Conservation (phyloP, 169 alveolate genomes). For the Cryptosporidium ryanae region DNA sequence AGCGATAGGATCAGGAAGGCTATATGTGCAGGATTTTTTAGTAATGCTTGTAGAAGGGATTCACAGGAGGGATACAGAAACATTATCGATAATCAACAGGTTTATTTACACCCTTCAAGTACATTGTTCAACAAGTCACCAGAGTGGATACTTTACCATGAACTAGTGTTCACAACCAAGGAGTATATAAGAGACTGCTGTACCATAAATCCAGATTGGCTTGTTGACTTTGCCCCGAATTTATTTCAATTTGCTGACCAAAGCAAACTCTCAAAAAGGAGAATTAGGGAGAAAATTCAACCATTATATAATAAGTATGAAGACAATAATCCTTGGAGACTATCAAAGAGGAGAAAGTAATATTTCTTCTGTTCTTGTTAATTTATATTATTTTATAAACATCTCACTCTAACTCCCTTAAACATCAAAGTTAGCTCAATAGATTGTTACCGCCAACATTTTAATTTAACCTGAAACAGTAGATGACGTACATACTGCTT, state of each 20-base stretch:
- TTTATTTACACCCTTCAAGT: slow-evolving; percentile 97
- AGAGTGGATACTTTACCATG: slow-evolving; percentile 98
- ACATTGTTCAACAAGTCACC: slow-evolving; percentile 95
- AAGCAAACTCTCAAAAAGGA: slow-evolving; percentile 88
- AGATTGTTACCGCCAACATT: slow-evolving; percentile 37
- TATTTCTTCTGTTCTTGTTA: not conserved
- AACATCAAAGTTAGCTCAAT: not conserved
- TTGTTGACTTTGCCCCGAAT: slow-evolving; percentile 97
- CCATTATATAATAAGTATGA: slow-evolving; percentile 94
- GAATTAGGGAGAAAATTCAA: slow-evolving; percentile 94
- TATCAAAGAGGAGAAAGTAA: slow-evolving; percentile 94
- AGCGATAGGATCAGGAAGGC: slow-evolving; percentile 93
- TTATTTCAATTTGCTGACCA: slow-evolving; percentile 93
- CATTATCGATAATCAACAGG: slow-evolving; percentile 95
- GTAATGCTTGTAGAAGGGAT: slow-evolving; percentile 96
- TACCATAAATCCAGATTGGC: slow-evolving; percentile 96
- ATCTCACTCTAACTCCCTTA: not conserved
- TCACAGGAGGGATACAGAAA: slow-evolving; percentile 98
- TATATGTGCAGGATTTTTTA: slow-evolving; percentile 98
- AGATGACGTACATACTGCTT: too few relatives aligned
- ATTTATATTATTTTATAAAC: not conserved
- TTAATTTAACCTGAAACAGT: too few relatives aligned
- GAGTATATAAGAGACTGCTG: slow-evolving; percentile 99
- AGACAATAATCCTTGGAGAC: slow-evolving; percentile 98
- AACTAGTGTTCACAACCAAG: slow-evolving; percentile 96